These are phyloP conservation scores for Phytophthora sp. DNA, from an alignment of 352 stramenopile genomes.

Conservation along the genomic window DNA sequence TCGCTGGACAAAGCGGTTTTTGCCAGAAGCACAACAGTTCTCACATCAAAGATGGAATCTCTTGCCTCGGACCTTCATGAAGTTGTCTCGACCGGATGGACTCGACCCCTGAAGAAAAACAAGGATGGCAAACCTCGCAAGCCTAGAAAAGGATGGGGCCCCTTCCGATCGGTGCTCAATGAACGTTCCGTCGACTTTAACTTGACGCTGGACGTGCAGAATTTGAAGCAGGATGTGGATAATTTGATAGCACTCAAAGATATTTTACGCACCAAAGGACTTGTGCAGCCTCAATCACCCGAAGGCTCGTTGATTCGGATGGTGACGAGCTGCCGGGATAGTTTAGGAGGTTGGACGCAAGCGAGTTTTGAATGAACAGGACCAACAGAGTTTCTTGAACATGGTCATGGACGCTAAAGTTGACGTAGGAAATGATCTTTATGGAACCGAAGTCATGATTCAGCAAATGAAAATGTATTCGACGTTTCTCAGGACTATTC, in stretches of 20 bases:
- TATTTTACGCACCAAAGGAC: neutral
- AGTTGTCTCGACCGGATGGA: neutral
- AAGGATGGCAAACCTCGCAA: neutral
- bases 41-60: neutral
- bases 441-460: conserved; percentile 39
- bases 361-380: neutral
- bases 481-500: conserved; percentile 38
- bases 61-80: neutral
- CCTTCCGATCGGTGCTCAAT: conserved; percentile 34
- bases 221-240: conserved; percentile 32
- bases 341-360: neutral
- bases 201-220: conserved; percentile 38
- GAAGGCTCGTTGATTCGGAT: neutral
- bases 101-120: neutral
- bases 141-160: conserved; percentile 20
- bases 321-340: neutral
- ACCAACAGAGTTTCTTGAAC: neutral
- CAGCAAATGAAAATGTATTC: conserved; percentile 51
- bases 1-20: too few relatives aligned
- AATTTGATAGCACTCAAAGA: conserved; percentile 23
- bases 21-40: too few relatives aligned
- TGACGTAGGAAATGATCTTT: conserved; percentile 30
- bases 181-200: conserved; percentile 23
- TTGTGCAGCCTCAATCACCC: neutral
- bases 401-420: neutral